Evolutionary conservation across 208 protist species (phyloP).

Genomic region (Leptomonas pyrrhocoris): DNA sequence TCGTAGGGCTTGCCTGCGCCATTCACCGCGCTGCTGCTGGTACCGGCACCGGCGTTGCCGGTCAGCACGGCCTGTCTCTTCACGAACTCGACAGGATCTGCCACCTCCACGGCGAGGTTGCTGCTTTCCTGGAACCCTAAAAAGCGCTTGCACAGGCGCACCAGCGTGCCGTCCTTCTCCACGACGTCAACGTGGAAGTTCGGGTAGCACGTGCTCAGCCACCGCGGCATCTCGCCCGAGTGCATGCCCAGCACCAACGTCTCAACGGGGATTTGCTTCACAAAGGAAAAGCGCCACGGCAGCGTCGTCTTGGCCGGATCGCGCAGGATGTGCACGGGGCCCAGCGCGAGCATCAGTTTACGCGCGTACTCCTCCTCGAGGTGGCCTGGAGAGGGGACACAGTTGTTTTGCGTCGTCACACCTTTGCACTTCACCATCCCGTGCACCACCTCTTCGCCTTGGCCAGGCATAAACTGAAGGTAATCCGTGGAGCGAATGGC

Average conservation of each 20-base stretch:
- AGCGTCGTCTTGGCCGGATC: conserved; percentile 62
- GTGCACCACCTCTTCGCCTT: conserved; percentile 72
- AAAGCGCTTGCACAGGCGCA: conserved; percentile 72
- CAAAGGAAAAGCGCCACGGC: conserved; percentile 72
- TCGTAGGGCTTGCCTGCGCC: conserved; percentile 53
- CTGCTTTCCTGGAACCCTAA: conserved; percentile 81
- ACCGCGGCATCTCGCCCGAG: conserved; percentile 81
- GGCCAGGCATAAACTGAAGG: conserved; percentile 70
- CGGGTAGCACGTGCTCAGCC: conserved; percentile 79
- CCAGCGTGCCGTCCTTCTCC: conserved; percentile 83
- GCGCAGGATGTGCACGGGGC: conserved; percentile 80
- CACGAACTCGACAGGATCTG: conserved; percentile 74
- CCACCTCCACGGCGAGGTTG: conserved; percentile 65
- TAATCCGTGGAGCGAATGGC: conserved; percentile 38
- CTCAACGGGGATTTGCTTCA: conserved; percentile 66
- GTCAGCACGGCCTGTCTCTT: conserved; percentile 39
- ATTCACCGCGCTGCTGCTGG: conserved; percentile 11
- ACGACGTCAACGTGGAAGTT: conserved; percentile 88
- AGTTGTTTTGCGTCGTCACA: conserved; percentile 81
- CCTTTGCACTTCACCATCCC: conserved; percentile 87
- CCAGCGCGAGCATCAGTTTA: conserved; percentile 87
- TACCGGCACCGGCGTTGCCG: conserved; percentile 6
- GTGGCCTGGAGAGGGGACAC: conserved; percentile 73
- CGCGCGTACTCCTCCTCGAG: conserved; percentile 78
- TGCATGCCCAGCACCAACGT: conserved; percentile 85